These are phyloP conservation scores for Perkinsus olseni DNA, from an alignment of 169 alveolate genomes.

Conservation along the genomic window DNA sequence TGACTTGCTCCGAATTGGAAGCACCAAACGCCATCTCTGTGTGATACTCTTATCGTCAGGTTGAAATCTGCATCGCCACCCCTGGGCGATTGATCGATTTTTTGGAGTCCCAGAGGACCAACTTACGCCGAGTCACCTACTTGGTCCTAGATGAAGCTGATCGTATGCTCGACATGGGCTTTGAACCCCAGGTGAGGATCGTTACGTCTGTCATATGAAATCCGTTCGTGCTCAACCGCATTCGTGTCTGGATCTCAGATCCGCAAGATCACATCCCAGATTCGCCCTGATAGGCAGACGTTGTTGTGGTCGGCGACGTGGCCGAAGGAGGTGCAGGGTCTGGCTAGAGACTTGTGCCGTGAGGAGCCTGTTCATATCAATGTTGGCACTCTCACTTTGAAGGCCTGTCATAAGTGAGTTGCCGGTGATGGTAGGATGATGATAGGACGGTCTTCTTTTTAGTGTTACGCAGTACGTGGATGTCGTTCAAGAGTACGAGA, in stretches of 20 bases:
- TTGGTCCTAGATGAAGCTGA: constrained; percentile 98
- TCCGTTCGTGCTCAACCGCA: no score
- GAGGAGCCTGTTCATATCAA: constrained; percentile 90
- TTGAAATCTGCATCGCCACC: constrained; percentile 90
- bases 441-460: not conserved
- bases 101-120: constrained; percentile 76
- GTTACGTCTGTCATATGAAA: no score
- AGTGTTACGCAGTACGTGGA: not conserved
- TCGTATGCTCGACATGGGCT: constrained; percentile 98
- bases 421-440: not conserved
- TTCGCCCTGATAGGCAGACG: constrained; percentile 83
- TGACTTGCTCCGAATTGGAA: no score
- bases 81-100: constrained; percentile 94
- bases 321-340: constrained; percentile 91
- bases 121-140: constrained; percentile 91
- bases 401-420: constrained; percentile 66
- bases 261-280: constrained; percentile 79
- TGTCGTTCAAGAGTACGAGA: constrained; percentile 60
- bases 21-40: no score
- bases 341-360: constrained; percentile 85
- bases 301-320: constrained; percentile 97
- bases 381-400: constrained; percentile 81
- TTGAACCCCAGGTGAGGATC: constrained; percentile 77
- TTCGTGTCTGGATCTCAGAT: constrained; percentile 44
- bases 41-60: not conserved